Conservation (phyloP, 495 filamentous ascomycete species). For the Podospora sp. region DNA sequence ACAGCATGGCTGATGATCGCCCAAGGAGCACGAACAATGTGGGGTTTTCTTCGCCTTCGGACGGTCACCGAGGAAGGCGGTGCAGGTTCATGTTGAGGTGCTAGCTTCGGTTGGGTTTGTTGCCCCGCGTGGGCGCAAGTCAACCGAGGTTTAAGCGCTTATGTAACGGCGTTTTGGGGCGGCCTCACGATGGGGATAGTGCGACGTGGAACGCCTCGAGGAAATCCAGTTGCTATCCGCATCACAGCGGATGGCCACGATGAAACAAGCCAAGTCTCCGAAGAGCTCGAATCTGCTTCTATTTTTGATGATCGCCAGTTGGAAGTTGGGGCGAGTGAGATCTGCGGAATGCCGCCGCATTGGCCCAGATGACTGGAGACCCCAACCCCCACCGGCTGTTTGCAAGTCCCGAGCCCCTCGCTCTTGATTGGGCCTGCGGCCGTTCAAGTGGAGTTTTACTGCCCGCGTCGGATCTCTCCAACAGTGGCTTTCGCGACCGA, state of each 20-base stretch:
- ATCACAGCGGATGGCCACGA: neutral
- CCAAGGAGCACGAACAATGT: neutral
- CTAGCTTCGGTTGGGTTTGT: too few species aligned
- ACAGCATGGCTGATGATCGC: neutral
- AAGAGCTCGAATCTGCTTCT: neutral
- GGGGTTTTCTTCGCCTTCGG: neutral
- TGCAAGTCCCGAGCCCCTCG: slow-evolving; percentile 3
- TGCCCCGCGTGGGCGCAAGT: too few species aligned
- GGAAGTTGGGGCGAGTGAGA: neutral
- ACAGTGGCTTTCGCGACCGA: neutral
- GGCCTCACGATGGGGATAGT: slow-evolving; percentile 5
- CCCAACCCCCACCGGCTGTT: slow-evolving; percentile 5
- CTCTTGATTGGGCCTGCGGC: neutral
- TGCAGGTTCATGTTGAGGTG: neutral
- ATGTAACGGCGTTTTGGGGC: neutral
- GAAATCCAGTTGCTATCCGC: neutral
- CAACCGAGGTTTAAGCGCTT: slow-evolving; percentile 14
- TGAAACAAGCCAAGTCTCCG: neutral
- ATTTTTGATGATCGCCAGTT: slow-evolving; percentile 2
- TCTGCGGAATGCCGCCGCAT: slow-evolving; percentile 2
- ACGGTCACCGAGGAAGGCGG: neutral
- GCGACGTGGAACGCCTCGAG: neutral
- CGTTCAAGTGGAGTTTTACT: neutral
- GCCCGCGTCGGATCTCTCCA: slow-evolving; percentile 2
- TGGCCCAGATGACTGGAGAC: neutral